A percentile compares a stretch with the other conserved stretches of the same genome.
Evolutionary conservation across 345 rosid species (phyloP).

Genomic region (Eucalyptus viminalis): DNA sequence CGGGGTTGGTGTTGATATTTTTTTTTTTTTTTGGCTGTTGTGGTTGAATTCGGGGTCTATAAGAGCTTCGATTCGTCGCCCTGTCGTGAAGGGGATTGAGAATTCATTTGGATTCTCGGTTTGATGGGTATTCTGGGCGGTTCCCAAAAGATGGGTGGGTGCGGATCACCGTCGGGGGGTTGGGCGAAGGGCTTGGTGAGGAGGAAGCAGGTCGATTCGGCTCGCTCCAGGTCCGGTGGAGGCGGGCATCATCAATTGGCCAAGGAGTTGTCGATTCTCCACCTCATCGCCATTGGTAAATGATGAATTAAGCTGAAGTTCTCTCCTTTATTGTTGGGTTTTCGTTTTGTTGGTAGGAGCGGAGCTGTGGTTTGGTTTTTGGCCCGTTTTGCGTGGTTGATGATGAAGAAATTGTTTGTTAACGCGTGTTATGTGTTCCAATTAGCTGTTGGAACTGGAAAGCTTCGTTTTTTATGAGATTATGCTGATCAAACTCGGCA

Average conservation of each 20-base stretch:
- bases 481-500: background rate
- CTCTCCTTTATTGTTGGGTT: background rate
- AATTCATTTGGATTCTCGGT: background rate
- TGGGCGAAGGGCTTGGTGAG: conserved; percentile 37
- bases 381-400: background rate
- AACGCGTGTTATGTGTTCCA: background rate
- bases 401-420: background rate
- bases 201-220: conserved; percentile 78
- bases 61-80: background rate
- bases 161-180: conserved; percentile 37
- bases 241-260: conserved; percentile 37
- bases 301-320: background rate
- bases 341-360: background rate
- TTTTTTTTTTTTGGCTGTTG: background rate
- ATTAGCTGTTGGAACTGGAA: background rate
- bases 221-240: conserved; percentile 3
- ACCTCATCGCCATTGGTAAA: conserved; percentile 73
- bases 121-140: conserved; percentile 42
- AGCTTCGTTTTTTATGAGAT: background rate
- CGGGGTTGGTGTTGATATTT: background rate
- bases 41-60: background rate
- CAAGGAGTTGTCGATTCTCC: conserved; percentile 44
- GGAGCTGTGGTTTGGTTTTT: background rate
- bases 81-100: background rate
- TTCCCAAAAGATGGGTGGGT: conserved; percentile 23